These are phyloP conservation scores for Galerina marginata DNA, from an alignment of 768 basidiomycete species.

Conservation along the genomic window DNA sequence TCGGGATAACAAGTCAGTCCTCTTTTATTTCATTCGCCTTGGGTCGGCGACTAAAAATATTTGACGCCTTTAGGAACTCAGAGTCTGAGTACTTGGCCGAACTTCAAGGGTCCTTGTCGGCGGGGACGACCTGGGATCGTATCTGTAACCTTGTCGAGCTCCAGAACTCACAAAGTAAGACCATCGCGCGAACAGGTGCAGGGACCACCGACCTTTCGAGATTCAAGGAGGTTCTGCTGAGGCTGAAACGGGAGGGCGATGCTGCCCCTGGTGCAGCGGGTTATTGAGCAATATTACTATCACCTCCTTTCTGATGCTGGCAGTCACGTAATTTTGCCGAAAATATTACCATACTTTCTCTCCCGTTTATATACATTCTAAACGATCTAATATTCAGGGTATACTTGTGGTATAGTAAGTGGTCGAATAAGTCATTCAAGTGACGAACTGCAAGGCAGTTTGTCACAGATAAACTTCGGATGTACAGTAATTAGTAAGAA, in stretches of 20 bases:
- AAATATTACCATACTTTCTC: conserved; percentile 4
- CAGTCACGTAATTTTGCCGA: not conserved
- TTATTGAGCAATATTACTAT: conserved; percentile 53
- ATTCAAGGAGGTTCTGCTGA: conserved; percentile 91
- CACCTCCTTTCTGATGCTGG: conserved; percentile 2
- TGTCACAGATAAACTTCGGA: too few relatives aligned
- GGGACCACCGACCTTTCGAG: conserved; percentile 89
- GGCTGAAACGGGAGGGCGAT: conserved; percentile 89
- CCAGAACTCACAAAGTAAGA: conserved; percentile 98
- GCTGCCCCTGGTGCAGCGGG: conserved; percentile 92
- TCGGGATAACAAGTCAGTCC: conserved; percentile 86
- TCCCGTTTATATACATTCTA: too few relatives aligned
- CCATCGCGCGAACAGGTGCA: conserved; percentile 82
- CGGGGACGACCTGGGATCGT: conserved; percentile 95
- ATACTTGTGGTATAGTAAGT: too few relatives aligned
- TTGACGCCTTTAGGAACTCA: conserved; percentile 65
- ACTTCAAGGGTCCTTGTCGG: conserved; percentile 77
- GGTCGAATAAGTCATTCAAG: too few relatives aligned
- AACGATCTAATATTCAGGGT: too few relatives aligned
- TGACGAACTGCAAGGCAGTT: too few relatives aligned
- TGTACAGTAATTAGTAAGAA: not conserved
- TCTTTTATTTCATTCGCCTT: conserved; percentile 7
- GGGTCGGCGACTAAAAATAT: not conserved
- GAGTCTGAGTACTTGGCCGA: conserved; percentile 80
- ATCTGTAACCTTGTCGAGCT: conserved; percentile 87